A percentile compares a stretch with the other conserved stretches of the same genome.
phyloP scores from a whole-genome alignment of 257 asterid species.

The Solanum gracilifrons region DNA sequence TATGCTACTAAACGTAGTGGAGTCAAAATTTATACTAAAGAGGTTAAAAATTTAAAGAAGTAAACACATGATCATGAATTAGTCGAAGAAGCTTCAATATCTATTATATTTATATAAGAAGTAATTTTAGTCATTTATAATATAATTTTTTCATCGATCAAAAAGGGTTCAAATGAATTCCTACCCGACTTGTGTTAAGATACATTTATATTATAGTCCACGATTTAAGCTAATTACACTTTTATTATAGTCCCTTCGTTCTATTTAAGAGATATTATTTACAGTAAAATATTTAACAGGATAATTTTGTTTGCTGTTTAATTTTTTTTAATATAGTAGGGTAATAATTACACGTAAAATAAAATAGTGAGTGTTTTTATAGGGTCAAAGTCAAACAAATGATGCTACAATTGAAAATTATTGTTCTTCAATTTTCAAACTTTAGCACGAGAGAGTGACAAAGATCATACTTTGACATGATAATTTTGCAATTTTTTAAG shows the following conservation, averaged over 20 bases:
- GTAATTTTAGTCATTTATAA: too few species aligned
- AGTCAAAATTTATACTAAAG: too few species aligned
- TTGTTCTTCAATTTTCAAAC: background rate
- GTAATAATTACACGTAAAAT: background rate
- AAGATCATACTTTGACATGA: background rate
- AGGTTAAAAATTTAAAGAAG: too few species aligned
- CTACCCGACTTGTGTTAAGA: background rate
- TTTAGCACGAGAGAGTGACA: background rate
- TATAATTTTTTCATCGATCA: too few species aligned
- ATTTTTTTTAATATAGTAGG: background rate
- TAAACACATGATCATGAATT: too few species aligned
- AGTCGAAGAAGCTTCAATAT: too few species aligned
- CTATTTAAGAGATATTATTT: background rate
- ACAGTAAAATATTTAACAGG: background rate
- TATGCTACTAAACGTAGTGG: background rate
- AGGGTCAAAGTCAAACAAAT: background rate
- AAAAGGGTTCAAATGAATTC: too few species aligned
- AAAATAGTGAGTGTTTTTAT: background rate
- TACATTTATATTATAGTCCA: background rate
- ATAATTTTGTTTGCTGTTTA: background rate
- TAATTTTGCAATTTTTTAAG: background rate
- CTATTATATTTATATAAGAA: background rate
- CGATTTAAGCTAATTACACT: background rate
- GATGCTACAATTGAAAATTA: background rate
- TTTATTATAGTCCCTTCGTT: background rate